Conservation (phyloP, 352 stramenopile genomes). For the Pythium oligandrum region DNA sequence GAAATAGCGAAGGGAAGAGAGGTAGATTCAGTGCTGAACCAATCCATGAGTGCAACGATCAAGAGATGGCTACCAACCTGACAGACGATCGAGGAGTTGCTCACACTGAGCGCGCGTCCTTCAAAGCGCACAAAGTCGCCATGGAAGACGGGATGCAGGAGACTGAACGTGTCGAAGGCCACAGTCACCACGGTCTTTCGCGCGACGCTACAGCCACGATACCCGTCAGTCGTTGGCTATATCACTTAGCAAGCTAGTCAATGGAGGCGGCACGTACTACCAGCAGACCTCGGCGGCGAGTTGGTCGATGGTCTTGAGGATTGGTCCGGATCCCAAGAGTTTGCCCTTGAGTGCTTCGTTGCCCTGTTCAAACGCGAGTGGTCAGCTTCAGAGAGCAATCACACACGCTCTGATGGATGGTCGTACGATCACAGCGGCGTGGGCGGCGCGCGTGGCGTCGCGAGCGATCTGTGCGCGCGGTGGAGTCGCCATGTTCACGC, state of each 20-base stretch:
- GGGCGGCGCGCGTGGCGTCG: conserved; percentile 11
- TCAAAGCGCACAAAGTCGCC: conserved; percentile 40
- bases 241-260: background rate
- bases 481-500: no score
- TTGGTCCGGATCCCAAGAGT: conserved; percentile 38
- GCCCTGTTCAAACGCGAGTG: conserved; percentile 16
- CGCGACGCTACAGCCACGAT: conserved; percentile 16
- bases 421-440: conserved; percentile 21
- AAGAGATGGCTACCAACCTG: conserved; percentile 15
- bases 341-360: conserved; percentile 45
- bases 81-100: conserved; percentile 33
- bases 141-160: conserved; percentile 31
- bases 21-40: no score
- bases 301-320: conserved; percentile 46
- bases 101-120: conserved; percentile 29
- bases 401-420: background rate
- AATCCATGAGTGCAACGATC: no score
- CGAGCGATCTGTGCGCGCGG: conserved; percentile 6
- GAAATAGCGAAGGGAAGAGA: background rate
- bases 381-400: background rate
- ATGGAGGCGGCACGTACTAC: conserved; percentile 17
- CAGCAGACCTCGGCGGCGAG: conserved; percentile 31
- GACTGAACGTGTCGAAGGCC: conserved; percentile 40
- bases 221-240: background rate
- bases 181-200: conserved; percentile 30